Conservation (phyloP, 139 green algal genomes). For the Coelastrella sp. region DNA sequence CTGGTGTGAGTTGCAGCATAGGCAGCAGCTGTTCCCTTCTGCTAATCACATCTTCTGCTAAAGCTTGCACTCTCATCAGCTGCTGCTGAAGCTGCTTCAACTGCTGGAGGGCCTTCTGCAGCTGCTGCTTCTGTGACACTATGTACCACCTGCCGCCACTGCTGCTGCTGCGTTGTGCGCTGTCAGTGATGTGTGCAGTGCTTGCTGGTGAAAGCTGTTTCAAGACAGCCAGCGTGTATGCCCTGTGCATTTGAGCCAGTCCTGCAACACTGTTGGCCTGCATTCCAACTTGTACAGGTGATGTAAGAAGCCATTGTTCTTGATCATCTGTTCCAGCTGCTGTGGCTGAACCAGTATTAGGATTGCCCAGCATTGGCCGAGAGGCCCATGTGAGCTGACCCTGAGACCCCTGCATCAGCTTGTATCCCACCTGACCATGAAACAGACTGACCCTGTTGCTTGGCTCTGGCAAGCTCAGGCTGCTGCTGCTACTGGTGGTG, state of each 20-base stretch:
- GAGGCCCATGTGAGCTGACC: conserved; percentile 16
- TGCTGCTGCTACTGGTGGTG: not conserved
- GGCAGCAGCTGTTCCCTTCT: not conserved
- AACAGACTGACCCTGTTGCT: not conserved
- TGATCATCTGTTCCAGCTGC: not conserved
- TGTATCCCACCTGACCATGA: not conserved
- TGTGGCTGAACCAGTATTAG: not conserved
- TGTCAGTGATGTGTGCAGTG: not conserved
- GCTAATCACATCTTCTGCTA: not conserved
- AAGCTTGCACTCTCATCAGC: conserved; percentile 8
- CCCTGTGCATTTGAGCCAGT: conserved; percentile 19
- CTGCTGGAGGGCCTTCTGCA: not conserved
- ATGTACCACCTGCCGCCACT: not conserved
- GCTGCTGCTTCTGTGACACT: not conserved
- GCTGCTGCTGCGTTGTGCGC: conserved; percentile 6
- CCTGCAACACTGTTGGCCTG: conserved; percentile 2
- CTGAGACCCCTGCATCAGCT: not conserved
- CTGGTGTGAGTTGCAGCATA: not conserved
- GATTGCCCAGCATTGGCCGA: not conserved
- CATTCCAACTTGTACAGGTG: conserved; percentile 17
- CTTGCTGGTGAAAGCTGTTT: not conserved
- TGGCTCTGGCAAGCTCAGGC: not conserved
- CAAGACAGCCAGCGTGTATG: not conserved
- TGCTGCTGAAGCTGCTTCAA: conserved; percentile 40
- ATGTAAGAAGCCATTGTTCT: not conserved